phyloP scores from a whole-genome alignment of 768 basidiomycete species.

The Russula sp. region DNA sequence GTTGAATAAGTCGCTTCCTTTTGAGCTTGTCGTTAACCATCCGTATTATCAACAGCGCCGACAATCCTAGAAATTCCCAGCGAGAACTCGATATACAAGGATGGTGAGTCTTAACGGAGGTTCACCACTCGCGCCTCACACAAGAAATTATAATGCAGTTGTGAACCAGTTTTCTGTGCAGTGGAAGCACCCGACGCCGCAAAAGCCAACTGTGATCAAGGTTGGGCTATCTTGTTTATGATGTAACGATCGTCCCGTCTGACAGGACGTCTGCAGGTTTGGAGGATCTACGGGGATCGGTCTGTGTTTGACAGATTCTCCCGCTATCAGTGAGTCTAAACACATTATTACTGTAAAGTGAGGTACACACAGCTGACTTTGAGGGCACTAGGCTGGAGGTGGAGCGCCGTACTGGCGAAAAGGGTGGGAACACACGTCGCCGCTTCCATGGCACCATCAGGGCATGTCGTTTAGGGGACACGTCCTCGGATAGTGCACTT shows the following conservation, averaged over 20 bases:
- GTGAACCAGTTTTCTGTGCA: constrained; percentile 21
- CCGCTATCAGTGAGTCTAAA: constrained; percentile 24
- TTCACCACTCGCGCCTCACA: background rate
- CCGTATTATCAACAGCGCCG: constrained; percentile 18
- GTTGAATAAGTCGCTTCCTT: background rate
- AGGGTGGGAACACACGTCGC: constrained; percentile 25
- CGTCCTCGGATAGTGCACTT: constrained; percentile 10
- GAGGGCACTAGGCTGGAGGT: constrained; percentile 16
- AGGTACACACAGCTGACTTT: background rate
- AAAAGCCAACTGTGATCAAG: constrained; percentile 19
- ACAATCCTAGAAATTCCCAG: constrained; percentile 17
- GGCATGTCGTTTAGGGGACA: constrained; percentile 26
- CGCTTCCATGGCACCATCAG: constrained; percentile 30
- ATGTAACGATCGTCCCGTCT: background rate
- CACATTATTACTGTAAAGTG: background rate
- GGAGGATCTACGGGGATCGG: constrained; percentile 24
- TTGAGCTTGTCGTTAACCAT: background rate
- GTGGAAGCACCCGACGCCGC: constrained; percentile 25
- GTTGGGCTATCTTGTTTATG: constrained; percentile 1
- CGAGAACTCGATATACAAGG: constrained; percentile 8
- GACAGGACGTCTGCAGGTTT: constrained; percentile 20
- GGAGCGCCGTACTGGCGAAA: constrained; percentile 10
- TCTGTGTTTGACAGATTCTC: constrained; percentile 21
- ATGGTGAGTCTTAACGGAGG: constrained; percentile 11
- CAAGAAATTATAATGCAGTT: constrained; percentile 14